These are phyloP conservation scores for Ceratobasidium sp. DNA, from an alignment of 1,284 basidiomycete genomes.

Conservation along the genomic window DNA sequence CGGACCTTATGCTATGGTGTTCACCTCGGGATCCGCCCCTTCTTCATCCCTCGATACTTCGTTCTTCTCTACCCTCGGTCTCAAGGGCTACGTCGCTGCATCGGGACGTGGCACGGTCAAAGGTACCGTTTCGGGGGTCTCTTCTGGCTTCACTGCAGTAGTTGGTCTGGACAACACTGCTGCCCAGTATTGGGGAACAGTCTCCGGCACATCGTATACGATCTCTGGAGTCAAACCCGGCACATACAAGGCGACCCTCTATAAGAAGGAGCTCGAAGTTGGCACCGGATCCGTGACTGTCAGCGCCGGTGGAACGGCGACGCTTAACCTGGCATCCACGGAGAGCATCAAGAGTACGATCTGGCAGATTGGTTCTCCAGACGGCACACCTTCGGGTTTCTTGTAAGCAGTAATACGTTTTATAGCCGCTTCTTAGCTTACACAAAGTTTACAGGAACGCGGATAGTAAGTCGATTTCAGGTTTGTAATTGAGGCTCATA, in stretches of 20 bases:
- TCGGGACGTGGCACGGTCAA: conserved; percentile 63
- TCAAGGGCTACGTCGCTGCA: conserved; percentile 62
- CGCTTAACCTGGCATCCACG: conserved; percentile 43
- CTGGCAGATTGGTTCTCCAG: conserved; percentile 65
- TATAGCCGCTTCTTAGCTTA: too few species aligned
- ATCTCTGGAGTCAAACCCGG: conserved; percentile 66
- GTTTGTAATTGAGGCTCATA: background rate
- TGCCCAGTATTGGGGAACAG: conserved; percentile 63
- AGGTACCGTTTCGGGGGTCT: conserved; percentile 62
- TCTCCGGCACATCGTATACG: conserved; percentile 61
- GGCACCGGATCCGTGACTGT: conserved; percentile 62
- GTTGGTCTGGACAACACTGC: conserved; percentile 61
- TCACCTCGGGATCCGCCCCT: conserved; percentile 39
- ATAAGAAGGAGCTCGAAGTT: conserved; percentile 63
- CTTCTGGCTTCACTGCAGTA: conserved; percentile 59
- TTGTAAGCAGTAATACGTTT: conserved; percentile 51
- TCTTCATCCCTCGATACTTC: conserved; percentile 58
- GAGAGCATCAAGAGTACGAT: conserved; percentile 53
- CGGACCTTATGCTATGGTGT: conserved; percentile 49
- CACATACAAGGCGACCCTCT: conserved; percentile 62
- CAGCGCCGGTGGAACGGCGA: conserved; percentile 58
- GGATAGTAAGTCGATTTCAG: conserved; percentile 26
- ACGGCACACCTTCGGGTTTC: conserved; percentile 64
- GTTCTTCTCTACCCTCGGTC: conserved; percentile 63
- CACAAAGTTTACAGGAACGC: conserved; percentile 27